Base-by-base conservation (phyloP, 345 rosid species). In the Cardamine chenopodiifolia region DNA sequence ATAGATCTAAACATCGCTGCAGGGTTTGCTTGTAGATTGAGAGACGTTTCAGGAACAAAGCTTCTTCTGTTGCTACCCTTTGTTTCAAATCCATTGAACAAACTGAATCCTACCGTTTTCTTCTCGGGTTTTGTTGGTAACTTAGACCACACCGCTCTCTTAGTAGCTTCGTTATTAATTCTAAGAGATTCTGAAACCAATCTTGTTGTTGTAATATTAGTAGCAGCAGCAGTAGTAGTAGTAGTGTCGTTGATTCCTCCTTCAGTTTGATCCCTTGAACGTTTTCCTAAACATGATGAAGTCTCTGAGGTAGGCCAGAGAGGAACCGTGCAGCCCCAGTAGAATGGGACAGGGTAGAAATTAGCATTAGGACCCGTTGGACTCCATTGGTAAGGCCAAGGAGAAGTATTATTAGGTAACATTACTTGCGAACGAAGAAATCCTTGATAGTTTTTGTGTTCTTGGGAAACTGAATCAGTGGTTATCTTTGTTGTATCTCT, bases 1-100 rank as follows among this genome's bases (percentile, higher is more conserved):
- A 82, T 75, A 32, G 93, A 83, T 60, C 96, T 83, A 57, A 80
- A 89, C 79, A 84, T 61, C 47, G 97, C 96, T 22, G 91, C 96
- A 26, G 93, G 97, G 79, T 91, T 89, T 66, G 86, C 89, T 69
- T 79, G 96, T 78, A 89, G 68, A 60, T 47, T 76, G 5, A 76
- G 50, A 74, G 86, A 67, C 54, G 82, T 64, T 71, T 76, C 79
- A 31, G 66, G 8, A 60, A 77, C 78, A 37, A 71, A 48, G 56
- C 15, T 60, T 52, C 79, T 78, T 58, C 31, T 68, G 54, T 73
- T 76, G 56, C 57, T 74, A 22, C 28, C 71, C 77, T 73, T 84
- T 22, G 85, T 76, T 60, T 74, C 85, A 71, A 86, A 86, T 23
- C 86, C 86, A 44, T 78, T 39, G 67, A 89, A 91, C 22, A 85